Base-by-base conservation (phyloP, 1,139 yeast genomes). In the Yamadazyma blattariae region DNA sequence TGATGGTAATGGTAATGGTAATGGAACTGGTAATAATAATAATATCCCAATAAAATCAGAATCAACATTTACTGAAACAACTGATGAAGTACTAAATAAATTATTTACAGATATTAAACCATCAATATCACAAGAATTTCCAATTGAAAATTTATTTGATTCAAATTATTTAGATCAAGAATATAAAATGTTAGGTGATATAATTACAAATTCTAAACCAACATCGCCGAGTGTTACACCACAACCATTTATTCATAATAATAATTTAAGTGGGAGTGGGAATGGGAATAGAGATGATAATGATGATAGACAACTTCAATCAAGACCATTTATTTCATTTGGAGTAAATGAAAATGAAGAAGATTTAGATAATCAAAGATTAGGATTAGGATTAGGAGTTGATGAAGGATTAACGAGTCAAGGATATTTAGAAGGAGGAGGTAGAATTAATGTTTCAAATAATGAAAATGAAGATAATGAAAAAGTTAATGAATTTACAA, bases 171-270 rank as follows among this genome's bases (percentile, higher is more conserved):
- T 60, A 42, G 76, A 76, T 51, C 79, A 76, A 42, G 85, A 79
- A 50, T 78, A 79, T 47, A 52, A 67, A 40, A 77, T 77, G 71
- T 56, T 79, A 41, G 80, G 82, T 9, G 82, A 76, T 48, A 67
- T 79, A 6, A 45, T 70, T 18, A 51, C 76, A 24, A 66, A 66
- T 33, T 69, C 77, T 22, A 72, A 74, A 42, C 79, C 80, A 2
- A 57, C 75, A 7, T 68, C 75, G n/a, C 79, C 81, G 3, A 56
- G 71, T 11, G 16, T 25, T 2, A 27, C 25, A 3, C 31, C 39
- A 10, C 33, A 36, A 3, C 13, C 29, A 13, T 18, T 17, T 27
- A 26, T 33, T 8, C 16, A 24, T 4, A 7, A 24, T 14, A 14
- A 19, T 16, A 16, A 27, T 19, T 26, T 29, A 9, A 22, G 17